phyloP scores from a whole-genome alignment of 352 stramenopile species.

The Sclerospora graminicola region DNA sequence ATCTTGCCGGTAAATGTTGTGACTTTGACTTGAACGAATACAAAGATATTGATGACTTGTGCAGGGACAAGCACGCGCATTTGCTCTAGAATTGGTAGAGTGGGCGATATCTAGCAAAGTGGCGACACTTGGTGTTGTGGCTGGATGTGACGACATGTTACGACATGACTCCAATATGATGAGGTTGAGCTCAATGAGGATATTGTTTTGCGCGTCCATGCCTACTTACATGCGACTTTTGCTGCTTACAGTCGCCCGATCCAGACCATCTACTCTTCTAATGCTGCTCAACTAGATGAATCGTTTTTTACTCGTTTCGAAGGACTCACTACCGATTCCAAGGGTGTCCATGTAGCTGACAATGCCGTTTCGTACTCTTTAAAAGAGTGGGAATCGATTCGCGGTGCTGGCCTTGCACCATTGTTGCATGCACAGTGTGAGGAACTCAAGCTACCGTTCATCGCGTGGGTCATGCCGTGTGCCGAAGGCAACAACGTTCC shows the following conservation, averaged over 20 bases:
- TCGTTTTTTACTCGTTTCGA: constrained; percentile 32
- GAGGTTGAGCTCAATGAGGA: constrained; percentile 15
- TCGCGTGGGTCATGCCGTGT: constrained; percentile 58
- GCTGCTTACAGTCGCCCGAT: constrained; percentile 36
- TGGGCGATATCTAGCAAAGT: constrained; percentile 41
- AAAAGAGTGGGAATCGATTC: constrained; percentile 33
- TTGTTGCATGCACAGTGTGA: constrained; percentile 35
- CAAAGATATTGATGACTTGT: not conserved
- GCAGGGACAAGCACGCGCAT: constrained; percentile 41
- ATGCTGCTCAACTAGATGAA: constrained; percentile 18
- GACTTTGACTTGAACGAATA: not conserved
- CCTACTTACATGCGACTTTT: constrained; percentile 1
- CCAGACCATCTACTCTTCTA: constrained; percentile 35
- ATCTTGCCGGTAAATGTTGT: constrained; percentile 26
- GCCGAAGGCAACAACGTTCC: constrained; percentile 76
- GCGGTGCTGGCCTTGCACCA: constrained; percentile 47
- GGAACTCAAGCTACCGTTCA: constrained; percentile 26
- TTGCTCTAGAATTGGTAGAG: constrained; percentile 40
- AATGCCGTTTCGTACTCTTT: constrained; percentile 4
- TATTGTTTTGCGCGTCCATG: not conserved
- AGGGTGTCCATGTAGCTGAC: not conserved
- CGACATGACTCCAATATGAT: constrained; percentile 69
- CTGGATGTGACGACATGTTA: constrained; percentile 73
- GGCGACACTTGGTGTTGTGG: constrained; percentile 39
- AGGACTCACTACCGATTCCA: constrained; percentile 11